Base-by-base conservation (phyloP, 306 rosid species). In the Arachis hypogaea region DNA sequence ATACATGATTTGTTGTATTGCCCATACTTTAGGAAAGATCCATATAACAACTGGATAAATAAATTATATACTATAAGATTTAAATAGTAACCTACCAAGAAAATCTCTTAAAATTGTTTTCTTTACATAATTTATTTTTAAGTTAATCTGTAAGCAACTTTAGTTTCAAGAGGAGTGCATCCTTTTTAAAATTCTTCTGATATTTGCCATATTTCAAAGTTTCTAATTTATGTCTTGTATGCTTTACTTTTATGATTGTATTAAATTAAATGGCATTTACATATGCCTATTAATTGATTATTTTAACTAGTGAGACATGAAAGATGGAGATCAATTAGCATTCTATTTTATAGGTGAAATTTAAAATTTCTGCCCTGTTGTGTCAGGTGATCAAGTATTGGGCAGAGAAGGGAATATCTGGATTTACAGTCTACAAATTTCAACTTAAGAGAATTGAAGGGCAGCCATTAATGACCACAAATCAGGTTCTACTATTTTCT, bases 381-480 rank as follows among this genome's bases (percentile, higher is more conserved):
- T 45, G 73, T 80, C 83, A 94, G 98, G 99, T 94, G 77, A 89
- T 83, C 62, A 66, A 82, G 14, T 87, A 84, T 81, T 92, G 99
- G 99, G 93, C 90, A 29, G 99, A 92, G 65, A 90, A 92, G 85
- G 99, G 99, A 79, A 70, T 89, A 67, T 88, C 99, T 75, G 99
- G 99, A 47, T 94, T 84, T 82, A 94, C 95, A 6, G 95, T 94
- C 40, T 94, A 57, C 45, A 94, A 94, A 86, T 94, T 69, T 86
- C 85, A 96, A 63, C 90, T 94, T 58, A 85, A 80, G 89, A 93
- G 99, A 73, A 77, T 88, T 28, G 96, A 87, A 42, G 98, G 92
- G 69, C 99, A 94, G 71, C 88, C 98, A 66, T 74, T 94, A 80
- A 22, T 22, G 28, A 94, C 99, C 29, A 94, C 99, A 7, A 88